Evolutionary conservation across 1,284 basidiomycete species (phyloP).

Genomic region (Trichosporon asahii): DNA sequence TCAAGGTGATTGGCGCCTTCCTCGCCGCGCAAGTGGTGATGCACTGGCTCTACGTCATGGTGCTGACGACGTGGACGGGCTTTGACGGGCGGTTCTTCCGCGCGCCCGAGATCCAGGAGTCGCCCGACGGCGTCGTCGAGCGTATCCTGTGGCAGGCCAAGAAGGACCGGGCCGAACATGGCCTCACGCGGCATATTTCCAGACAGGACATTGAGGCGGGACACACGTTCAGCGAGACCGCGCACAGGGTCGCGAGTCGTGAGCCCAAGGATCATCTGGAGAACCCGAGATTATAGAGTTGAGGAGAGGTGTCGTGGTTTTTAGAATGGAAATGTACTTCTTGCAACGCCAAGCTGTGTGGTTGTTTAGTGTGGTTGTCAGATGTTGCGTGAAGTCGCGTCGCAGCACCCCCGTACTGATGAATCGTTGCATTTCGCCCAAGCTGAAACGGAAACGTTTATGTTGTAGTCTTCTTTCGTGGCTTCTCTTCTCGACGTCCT

Average conservation of each 20-base stretch:
- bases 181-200: background rate
- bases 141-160: constrained; percentile 42
- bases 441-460: background rate
- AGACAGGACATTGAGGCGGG: background rate
- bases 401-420: background rate
- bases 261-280: constrained; percentile 3
- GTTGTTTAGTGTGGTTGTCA: too few species aligned
- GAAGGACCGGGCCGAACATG: constrained; percentile 36
- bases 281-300: background rate
- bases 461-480: background rate
- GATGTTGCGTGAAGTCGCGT: too few species aligned
- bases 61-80: constrained; percentile 53
- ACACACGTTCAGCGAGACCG: background rate
- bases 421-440: background rate
- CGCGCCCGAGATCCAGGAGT: constrained; percentile 54
- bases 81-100: constrained; percentile 56
- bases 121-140: constrained; percentile 55
- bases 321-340: background rate
- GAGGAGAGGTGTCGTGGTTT: too few species aligned
- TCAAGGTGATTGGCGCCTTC: constrained; percentile 58
- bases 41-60: constrained; percentile 59
- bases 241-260: background rate
- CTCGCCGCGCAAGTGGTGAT: constrained; percentile 58
- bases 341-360: background rate
- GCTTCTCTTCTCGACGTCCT: background rate